Evolutionary conservation across 2,329 filamentous ascomycete genomes (phyloP), one percentile per base, ranked within the genome.

Genomic region (Aschersonia sp.): DNA sequence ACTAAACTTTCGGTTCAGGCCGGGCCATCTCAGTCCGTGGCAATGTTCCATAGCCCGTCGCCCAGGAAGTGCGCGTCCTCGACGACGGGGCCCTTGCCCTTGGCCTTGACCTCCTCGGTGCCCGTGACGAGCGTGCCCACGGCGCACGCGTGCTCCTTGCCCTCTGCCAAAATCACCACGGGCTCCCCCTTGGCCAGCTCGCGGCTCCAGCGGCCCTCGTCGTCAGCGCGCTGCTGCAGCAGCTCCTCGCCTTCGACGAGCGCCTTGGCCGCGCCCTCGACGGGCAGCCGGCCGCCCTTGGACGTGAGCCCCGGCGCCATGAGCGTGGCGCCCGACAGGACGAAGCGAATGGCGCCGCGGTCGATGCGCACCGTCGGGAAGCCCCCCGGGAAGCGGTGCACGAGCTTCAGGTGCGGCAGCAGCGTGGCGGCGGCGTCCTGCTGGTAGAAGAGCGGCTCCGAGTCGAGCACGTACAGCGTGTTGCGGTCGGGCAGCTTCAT

Each of bases 221-320:
- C 69, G 42, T 72, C 71, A 3, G 63, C 58, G 43, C 52, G 42
- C 54, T 67, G 64, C 1, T 67, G 63, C 51, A 70, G 59, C 63
- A 70, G 59, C 63, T 75, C 70, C 43, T 65, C 62, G 5, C 64
- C 68, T 53, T 67, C 66, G 45, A 54, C 59, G 35, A 62, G 51
- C 50, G 49, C 54, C 58, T 54, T 59, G 2, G 51, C 58, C 47
- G 53, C 61, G 6, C 64, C 64, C 4, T 68, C 65, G 2, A 77
- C 68, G 0, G 92, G 92, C 58, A 98, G 66, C 44, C 85, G 66
- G 0, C 92, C 92, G 0, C 92, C 92, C 0, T 80, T 67, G 22
- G 81, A 87, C 31, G 92, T 98, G 56, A 98, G 66, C 0, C 92
- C 92, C 0, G 92, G 92, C 1, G 88, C 90, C 92, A 98, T 98